These are phyloP conservation scores for Taphrina flavorubra DNA, from an alignment of 1,139 yeast genomes.

Conservation along the genomic window DNA sequence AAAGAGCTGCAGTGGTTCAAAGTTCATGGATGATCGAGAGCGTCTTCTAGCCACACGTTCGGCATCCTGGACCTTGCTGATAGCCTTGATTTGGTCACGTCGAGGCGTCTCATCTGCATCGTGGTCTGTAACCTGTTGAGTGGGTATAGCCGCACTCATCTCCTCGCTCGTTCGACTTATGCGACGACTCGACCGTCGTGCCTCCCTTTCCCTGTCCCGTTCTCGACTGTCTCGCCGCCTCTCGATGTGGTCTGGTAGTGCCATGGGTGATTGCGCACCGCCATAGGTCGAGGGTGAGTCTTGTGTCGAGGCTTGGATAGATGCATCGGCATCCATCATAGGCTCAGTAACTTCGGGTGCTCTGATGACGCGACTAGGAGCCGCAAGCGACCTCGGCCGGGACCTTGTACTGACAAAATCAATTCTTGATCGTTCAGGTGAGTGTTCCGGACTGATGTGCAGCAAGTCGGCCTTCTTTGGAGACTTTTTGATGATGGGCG, in stretches of 20 bases:
- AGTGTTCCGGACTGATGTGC: constrained; percentile 27
- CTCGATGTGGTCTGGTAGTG: background rate
- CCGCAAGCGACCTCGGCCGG: constrained; percentile 9
- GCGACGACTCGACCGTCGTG: constrained; percentile 31
- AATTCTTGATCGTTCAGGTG: constrained; percentile 11
- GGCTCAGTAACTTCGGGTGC: background rate
- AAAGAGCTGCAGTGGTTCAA: constrained; percentile 6
- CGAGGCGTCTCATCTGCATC: background rate
- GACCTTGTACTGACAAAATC: constrained; percentile 18
- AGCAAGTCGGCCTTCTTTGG: constrained; percentile 31
- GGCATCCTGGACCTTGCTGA: background rate
- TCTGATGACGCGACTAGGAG: constrained; percentile 2
- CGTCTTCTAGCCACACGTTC: background rate
- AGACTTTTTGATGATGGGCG: constrained; percentile 22
- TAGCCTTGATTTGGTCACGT: background rate
- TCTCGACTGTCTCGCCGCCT: constrained; percentile 24
- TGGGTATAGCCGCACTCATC: background rate
- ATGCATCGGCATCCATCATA: background rate
- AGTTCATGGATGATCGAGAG: constrained; percentile 19
- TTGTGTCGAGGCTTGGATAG: background rate
- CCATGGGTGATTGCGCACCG: background rate
- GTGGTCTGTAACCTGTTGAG: background rate
- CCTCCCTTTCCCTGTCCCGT: constrained; percentile 21
- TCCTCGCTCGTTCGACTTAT: constrained; percentile 18
- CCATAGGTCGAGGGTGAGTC: background rate